A percentile compares a stretch with the other conserved stretches of the same genome.
phyloP scores from a whole-genome alignment of 352 stramenopile species.

The Pythium grandisporangium region DNA sequence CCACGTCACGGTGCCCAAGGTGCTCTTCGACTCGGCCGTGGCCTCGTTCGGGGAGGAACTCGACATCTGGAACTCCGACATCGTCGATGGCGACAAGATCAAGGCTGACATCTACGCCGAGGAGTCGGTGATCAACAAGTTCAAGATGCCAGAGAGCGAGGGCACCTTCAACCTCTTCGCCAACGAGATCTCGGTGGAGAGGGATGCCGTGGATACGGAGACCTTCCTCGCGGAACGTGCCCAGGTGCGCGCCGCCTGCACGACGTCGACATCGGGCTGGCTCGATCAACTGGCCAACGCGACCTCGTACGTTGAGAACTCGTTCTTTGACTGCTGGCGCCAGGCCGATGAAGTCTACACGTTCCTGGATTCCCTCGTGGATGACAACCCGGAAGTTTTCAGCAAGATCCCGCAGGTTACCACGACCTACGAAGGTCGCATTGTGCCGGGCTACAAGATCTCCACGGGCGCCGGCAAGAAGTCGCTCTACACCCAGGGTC shows the following conservation, averaged over 20 bases:
- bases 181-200: not conserved
- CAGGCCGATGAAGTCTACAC: conserved; percentile 9
- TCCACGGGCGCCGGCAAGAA: conserved; percentile 6
- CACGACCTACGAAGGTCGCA: conserved; percentile 7
- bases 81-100: conserved; percentile 1
- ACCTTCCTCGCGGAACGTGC: conserved; percentile 1
- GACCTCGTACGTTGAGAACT: conserved; percentile 9
- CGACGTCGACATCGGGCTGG: conserved; percentile 1
- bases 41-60: conserved; percentile 7
- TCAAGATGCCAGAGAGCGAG: conserved; percentile 2
- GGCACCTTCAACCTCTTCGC: not conserved
- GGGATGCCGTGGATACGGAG: conserved; percentile 1
- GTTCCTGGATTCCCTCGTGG: conserved; percentile 11
- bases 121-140: conserved; percentile 6
- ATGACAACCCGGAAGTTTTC: conserved; percentile 10
- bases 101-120: conserved; percentile 8
- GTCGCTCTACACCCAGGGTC: conserved; percentile 12
- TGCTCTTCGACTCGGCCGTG: conserved; percentile 8
- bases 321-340: conserved; percentile 20
- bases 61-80: conserved; percentile 8
- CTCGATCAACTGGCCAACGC: conserved; percentile 2
- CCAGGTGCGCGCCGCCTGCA: conserved; percentile 1
- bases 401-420: conserved; percentile 10
- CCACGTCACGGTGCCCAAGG: conserved; percentile 21
- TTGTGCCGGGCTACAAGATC: conserved; percentile 14